Conservation (phyloP, 2,329 filamentous ascomycete genomes). For the Calonectria hawksworthii region DNA sequence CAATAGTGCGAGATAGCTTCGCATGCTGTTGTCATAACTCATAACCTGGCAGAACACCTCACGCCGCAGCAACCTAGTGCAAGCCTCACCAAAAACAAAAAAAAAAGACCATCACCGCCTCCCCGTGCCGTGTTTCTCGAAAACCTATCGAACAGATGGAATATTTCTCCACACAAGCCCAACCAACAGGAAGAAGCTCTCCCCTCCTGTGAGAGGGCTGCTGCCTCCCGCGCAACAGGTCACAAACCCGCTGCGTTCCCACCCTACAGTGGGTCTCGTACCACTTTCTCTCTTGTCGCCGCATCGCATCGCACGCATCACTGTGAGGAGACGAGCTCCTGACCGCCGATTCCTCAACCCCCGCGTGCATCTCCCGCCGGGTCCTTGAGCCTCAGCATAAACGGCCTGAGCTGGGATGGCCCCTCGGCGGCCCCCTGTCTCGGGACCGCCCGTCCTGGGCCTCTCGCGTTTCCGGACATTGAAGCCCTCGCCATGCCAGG, state of each 20-base stretch:
- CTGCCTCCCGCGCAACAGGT: neutral
- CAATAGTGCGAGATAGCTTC: neutral
- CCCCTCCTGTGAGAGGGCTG: neutral
- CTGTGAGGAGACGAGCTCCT: neutral
- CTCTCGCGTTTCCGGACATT: slow-evolving; percentile 15
- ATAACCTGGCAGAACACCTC: neutral
- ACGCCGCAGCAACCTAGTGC: slow-evolving; percentile 5
- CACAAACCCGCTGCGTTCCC: neutral
- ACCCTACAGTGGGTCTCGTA: slow-evolving; percentile 16
- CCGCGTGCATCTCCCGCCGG: neutral
- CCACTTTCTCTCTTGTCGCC: neutral
- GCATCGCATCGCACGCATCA: neutral
- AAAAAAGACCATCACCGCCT: neutral
- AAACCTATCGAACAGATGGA: neutral
- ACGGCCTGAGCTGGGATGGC: slow-evolving; percentile 26
- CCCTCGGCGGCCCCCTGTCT: slow-evolving; percentile 18
- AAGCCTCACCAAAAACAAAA: neutral
- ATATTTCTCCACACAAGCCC: neutral
- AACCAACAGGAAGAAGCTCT: neutral
- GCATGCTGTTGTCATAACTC: neutral
- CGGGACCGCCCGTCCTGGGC: neutral
- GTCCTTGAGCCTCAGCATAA: slow-evolving; percentile 24
- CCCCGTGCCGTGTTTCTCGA: slow-evolving; percentile 1
- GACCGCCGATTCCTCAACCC: neutral
- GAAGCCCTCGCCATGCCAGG: slow-evolving; percentile 19